Conservation (phyloP, 495 filamentous ascomycete species). For the Thozetella sp. region DNA sequence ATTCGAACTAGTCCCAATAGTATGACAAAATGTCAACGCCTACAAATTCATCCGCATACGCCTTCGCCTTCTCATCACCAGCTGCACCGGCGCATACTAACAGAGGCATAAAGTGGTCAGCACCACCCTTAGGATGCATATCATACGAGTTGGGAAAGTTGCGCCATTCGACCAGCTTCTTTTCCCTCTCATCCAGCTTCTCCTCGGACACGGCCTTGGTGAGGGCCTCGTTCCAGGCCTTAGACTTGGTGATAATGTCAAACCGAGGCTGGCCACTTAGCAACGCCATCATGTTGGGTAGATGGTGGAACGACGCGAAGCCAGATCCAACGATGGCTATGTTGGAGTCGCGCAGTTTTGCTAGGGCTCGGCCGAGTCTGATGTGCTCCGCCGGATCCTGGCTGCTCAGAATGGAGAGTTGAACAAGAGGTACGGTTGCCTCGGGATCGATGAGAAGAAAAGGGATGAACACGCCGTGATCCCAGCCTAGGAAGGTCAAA, state of each 20-base stretch:
- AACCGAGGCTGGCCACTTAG: slow-evolving; percentile 35
- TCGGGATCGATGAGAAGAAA: slow-evolving; percentile 16
- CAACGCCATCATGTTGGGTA: slow-evolving; percentile 65
- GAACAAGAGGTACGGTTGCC: slow-evolving; percentile 65
- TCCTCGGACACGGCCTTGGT: slow-evolving; percentile 52
- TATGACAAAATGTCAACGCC: slow-evolving; percentile 35
- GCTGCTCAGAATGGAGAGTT: slow-evolving; percentile 64
- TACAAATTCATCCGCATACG: slow-evolving; percentile 30
- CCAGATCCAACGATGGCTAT: slow-evolving; percentile 69
- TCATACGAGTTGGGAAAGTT: slow-evolving; percentile 59
- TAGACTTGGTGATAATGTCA: slow-evolving; percentile 48
- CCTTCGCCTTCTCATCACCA: slow-evolving; percentile 28
- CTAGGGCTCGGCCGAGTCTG: slow-evolving; percentile 62
- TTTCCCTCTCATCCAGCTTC: slow-evolving; percentile 42
- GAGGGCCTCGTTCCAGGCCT: slow-evolving; percentile 65
- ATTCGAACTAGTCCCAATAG: slow-evolving; percentile 36
- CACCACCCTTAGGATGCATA: slow-evolving; percentile 60
- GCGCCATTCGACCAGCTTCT: slow-evolving; percentile 50
- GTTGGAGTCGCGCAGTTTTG: slow-evolving; percentile 61
- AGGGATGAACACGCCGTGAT: slow-evolving; percentile 41
- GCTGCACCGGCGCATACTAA: slow-evolving; percentile 65
- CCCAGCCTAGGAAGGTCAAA: slow-evolving; percentile 30
- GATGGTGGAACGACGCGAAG: slow-evolving; percentile 69
- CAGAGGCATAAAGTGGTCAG: slow-evolving; percentile 71
- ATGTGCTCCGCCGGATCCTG: slow-evolving; percentile 66